Evolutionary conservation across 2,329 filamentous ascomycete genomes (phyloP), one percentile per base, ranked within the genome.

Genomic region (Pseudocercospora ulei): DNA sequence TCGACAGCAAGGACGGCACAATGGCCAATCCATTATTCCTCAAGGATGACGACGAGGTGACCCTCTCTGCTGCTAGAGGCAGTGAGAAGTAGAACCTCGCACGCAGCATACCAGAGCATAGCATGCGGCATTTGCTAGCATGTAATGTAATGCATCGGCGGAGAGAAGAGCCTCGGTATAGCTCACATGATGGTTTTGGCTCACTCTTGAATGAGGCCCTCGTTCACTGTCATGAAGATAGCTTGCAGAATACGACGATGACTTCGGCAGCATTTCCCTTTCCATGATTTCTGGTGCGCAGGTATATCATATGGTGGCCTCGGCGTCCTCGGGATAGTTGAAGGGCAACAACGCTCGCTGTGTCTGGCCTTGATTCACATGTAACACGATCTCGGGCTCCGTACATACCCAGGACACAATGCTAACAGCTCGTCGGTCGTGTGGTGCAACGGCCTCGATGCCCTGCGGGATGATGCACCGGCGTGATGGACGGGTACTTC

Each of bases 11-110:
- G 14, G 34, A 44, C 11, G 39, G 34, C 24, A 38, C 38, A 16
- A 23, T 49, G 14, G 28, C 39, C 19, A 58, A 57, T 20, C 53
- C 56, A 8, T 43, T 56, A 13, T 58, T 60, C 45, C 35, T 56
- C 29, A 37, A 48, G 42, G 51, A 49, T 6, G 56, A 56, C 26
- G 52, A 55, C 8, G 55, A 59, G 38, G 55, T 45, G 8, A 60
- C 57, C 13, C 49, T 59, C 34, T 59, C 57, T 6, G 51, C 53
- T 12, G 43, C 52, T 11, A 37, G 36, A 33, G 28, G 53, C 41
- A 51, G 49, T 48, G 38, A 46, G 30, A 33, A 33, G 30, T 33
- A 33, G 30, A 13, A 22, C 19, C 30, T 33, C 30, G 23, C 30
- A 33, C 11, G 23, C 19, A 33, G 7, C 14, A 33, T 16, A 33